Evolutionary conservation across 345 rosid genomes (phyloP).

Genomic region (Euclidium syriacum): DNA sequence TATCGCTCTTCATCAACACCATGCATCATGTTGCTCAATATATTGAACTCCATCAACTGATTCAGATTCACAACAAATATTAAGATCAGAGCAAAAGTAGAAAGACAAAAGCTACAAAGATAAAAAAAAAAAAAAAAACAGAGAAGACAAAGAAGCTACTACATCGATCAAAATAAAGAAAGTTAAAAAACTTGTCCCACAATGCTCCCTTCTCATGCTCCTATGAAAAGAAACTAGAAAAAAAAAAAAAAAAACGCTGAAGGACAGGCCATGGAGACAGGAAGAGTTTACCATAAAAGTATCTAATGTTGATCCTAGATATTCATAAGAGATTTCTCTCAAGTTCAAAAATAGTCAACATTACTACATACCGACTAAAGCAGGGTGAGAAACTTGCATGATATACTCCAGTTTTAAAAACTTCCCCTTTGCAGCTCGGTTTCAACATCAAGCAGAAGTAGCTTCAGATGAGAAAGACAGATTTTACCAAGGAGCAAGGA

Average conservation of each 20-base stretch:
- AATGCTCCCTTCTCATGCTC: not conserved
- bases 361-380: constrained; percentile 73
- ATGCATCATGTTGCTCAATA: constrained; percentile 53
- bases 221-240: not conserved
- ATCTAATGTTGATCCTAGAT: not conserved
- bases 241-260: not conserved
- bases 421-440: constrained; percentile 50
- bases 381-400: constrained; percentile 92
- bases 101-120: too few relatives aligned
- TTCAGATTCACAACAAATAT: too few relatives aligned
- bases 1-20: constrained; percentile 75
- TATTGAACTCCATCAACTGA: constrained; percentile 67
- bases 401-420: constrained; percentile 48
- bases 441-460: constrained; percentile 70
- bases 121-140: too few relatives aligned
- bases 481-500: constrained; percentile 85
- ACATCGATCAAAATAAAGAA: not conserved
- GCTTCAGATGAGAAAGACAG: constrained; percentile 77
- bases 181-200: not conserved
- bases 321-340: not conserved
- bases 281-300: not conserved
- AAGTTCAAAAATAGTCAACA: constrained; percentile 1
- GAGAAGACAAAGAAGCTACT: too few relatives aligned
- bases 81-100: too few relatives aligned
- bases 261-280: not conserved